phyloP scores from a whole-genome alignment of 2,329 filamentous ascomycete species.

The Plenodomus lindquistii region DNA sequence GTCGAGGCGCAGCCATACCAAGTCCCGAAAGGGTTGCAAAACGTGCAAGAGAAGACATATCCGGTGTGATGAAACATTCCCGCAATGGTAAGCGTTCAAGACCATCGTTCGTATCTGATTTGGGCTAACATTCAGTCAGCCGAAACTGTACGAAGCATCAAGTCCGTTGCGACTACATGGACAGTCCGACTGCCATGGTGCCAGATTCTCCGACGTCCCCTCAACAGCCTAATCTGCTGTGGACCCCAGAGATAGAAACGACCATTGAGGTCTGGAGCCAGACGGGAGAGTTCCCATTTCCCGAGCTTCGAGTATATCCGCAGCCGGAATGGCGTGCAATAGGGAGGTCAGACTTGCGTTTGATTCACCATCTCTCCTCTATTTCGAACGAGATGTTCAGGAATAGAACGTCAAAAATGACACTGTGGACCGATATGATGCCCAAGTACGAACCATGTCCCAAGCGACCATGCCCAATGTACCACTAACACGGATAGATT shows the following conservation, averaged over 20 bases:
- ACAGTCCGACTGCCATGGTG: constrained; percentile 70
- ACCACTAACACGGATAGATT: constrained; percentile 60
- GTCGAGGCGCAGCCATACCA: constrained; percentile 90
- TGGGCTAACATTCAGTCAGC: constrained; percentile 54
- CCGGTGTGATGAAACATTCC: constrained; percentile 95
- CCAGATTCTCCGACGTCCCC: constrained; percentile 57
- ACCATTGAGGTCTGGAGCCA: constrained; percentile 81
- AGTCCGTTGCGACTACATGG: constrained; percentile 97
- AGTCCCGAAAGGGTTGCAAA: constrained; percentile 97
- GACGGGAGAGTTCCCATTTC: constrained; percentile 84
- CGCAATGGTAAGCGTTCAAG: constrained; percentile 76
- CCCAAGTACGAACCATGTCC: constrained; percentile 70
- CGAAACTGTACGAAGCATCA: constrained; percentile 99
- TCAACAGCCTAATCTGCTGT: constrained; percentile 69
- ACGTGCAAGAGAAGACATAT: constrained; percentile 98
- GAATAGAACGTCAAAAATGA: constrained; percentile 79
- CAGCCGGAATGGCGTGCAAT: constrained; percentile 73
- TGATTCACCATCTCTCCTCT: constrained; percentile 88
- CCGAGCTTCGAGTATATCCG: constrained; percentile 76
- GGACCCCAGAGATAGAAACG: constrained; percentile 82
- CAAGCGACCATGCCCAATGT: constrained; percentile 11
- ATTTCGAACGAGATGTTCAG: constrained; percentile 81
- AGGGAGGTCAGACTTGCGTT: constrained; percentile 75
- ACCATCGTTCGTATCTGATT: not conserved
- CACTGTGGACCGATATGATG: constrained; percentile 90